Conservation (phyloP, 1,139 yeast genomes). For the Suhomyces coccinellae region DNA sequence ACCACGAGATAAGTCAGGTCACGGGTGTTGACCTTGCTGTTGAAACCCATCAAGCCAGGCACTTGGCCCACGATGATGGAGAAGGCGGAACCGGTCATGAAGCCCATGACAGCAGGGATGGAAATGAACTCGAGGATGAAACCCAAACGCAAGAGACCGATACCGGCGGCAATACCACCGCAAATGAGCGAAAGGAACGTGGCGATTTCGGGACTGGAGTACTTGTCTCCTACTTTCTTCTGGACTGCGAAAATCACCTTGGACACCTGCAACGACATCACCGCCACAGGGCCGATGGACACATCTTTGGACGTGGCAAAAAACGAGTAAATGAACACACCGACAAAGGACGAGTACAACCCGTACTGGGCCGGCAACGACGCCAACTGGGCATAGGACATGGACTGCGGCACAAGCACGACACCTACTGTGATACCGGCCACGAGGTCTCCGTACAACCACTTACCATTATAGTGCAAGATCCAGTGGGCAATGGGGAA, state of each 20-base stretch:
- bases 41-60: constrained; percentile 82
- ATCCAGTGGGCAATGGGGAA: constrained; percentile 86
- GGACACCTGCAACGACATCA: constrained; percentile 85
- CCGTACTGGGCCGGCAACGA: constrained; percentile 82
- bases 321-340: constrained; percentile 83
- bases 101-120: constrained; percentile 90
- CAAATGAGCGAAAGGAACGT: constrained; percentile 77
- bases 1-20: constrained; percentile 67
- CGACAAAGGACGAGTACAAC: constrained; percentile 87
- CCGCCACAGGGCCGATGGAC: constrained; percentile 96
- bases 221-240: constrained; percentile 35
- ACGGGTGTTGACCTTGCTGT: constrained; percentile 67
- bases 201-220: constrained; percentile 68
- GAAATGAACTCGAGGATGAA: constrained; percentile 88
- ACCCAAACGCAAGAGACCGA: constrained; percentile 83
- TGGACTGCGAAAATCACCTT: constrained; percentile 72
- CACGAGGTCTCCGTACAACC: constrained; percentile 81
- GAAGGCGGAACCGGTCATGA: constrained; percentile 93
- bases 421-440: constrained; percentile 95
- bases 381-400: constrained; percentile 93
- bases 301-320: constrained; percentile 97
- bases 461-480: constrained; percentile 72
- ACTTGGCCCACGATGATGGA: constrained; percentile 81
- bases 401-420: constrained; percentile 91
- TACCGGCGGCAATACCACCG: constrained; percentile 80